Conservation (phyloP, 306 rosid species). For the Rosa multiflora region DNA sequence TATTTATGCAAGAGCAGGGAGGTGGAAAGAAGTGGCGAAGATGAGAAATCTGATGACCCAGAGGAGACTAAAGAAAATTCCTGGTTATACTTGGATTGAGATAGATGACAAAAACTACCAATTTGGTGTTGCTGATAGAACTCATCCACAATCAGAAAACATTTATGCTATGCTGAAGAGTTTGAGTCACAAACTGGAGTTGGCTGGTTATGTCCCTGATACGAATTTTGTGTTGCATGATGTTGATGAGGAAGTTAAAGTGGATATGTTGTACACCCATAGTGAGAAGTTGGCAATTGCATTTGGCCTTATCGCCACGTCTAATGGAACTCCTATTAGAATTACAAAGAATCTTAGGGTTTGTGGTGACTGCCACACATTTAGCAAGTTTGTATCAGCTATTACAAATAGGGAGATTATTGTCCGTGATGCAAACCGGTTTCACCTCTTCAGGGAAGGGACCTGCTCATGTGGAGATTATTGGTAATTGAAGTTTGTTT, state of each 20-base stretch:
- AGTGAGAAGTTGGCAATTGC: conserved; percentile 81
- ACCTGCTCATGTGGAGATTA: conserved; percentile 74
- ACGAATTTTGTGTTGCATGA: conserved; percentile 70
- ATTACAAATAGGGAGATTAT: conserved; percentile 48
- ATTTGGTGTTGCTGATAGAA: conserved; percentile 60
- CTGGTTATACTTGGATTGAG: conserved; percentile 84
- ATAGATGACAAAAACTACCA: conserved; percentile 48
- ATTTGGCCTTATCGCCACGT: conserved; percentile 58
- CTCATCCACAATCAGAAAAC: conserved; percentile 59
- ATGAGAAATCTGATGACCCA: conserved; percentile 57
- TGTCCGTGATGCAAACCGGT: conserved; percentile 66
- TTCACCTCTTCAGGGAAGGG: conserved; percentile 75
- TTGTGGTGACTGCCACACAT: conserved; percentile 84
- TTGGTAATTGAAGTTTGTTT: conserved; percentile 38
- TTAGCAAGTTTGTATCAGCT: conserved; percentile 62
- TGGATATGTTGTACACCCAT: conserved; percentile 57
- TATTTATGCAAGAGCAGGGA: conserved; percentile 72
- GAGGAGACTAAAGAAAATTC: conserved; percentile 61
- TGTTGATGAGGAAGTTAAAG: conserved; percentile 75
- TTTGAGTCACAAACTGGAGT: conserved; percentile 52
- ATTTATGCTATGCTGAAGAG: conserved; percentile 47
- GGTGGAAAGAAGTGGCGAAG: conserved; percentile 66
- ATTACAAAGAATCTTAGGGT: conserved; percentile 74
- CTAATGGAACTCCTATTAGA: conserved; percentile 52
- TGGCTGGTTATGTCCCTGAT: conserved; percentile 66